Evolutionary conservation across 1,284 basidiomycete genomes (phyloP), one percentile per base, ranked within the genome.

Genomic region (Papiliotrema terrestris): DNA sequence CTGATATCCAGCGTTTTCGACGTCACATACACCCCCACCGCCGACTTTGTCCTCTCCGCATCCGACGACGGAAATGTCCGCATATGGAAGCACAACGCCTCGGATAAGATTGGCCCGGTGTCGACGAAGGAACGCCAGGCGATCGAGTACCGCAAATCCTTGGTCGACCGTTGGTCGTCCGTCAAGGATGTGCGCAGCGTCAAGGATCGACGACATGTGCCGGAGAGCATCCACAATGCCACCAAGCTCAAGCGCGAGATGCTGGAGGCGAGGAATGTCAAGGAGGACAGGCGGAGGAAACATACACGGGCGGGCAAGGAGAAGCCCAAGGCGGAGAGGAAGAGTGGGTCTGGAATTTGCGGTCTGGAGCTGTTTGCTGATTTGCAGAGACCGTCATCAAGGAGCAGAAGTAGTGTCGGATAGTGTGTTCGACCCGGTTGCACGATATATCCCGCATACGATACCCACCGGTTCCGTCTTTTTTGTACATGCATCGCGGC

Each of bases 1-100:
- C 52, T 39, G 22, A 9, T 68, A 60, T 70, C 68, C 67, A 68
- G 77, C 9, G 70, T 73, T 29, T 75, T 73, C 58, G 43, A 87
- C 85, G 38, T 80, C 84, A 63, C 76, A 3, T 98, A 88, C 78
- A 91, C 91, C 0, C 85, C 86, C 20, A 96, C 98, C 60, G 87
- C 94, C 19, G 86, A 93, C 38, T 98, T 94, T 78, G 87, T 98
- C 26, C 78, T 98, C 8, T 87, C 89, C 2, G 96, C 93, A 8
- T 96, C 92, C 0, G 96, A 98, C 73, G 96, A 98, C 69, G 95
- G 95, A 29, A 98, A 98, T 68, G 85, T 98, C 53, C 84, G 95
- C 42, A 83, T 99, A 66, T 98, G 96, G 96, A 99, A 99, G 76
- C 84, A 90, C 14, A 86, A 87, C 55, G 92, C 95, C 1, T 87